Percentiles rank a stretch among this genome's conserved stretches.
Evolutionary conservation across 2,329 filamentous ascomycete species (phyloP).

Genomic region (Chalaropsis thielavioides): DNA sequence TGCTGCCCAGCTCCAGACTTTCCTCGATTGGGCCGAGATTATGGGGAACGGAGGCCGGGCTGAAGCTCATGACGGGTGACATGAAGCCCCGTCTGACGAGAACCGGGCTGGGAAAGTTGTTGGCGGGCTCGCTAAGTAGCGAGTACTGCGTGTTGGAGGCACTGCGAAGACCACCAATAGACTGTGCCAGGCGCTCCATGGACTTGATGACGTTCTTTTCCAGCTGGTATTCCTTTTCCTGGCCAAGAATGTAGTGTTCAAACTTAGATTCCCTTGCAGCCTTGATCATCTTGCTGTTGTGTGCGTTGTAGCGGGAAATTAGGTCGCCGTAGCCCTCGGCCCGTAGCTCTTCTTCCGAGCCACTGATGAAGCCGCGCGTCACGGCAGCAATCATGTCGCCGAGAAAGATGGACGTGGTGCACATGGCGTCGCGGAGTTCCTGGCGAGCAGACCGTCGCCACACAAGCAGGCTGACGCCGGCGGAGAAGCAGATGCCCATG

Average conservation of each 20-base stretch:
- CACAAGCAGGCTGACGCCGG: conserved; percentile 60
- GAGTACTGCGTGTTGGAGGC: conserved; percentile 81
- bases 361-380: conserved; percentile 68
- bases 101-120: background rate
- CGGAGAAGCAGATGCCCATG: conserved; percentile 59
- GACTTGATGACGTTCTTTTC: conserved; percentile 71
- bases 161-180: conserved; percentile 78
- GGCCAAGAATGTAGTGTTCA: conserved; percentile 72
- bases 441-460: conserved; percentile 65
- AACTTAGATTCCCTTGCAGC: conserved; percentile 74
- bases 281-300: conserved; percentile 48
- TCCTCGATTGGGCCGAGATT: conserved; percentile 21
- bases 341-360: conserved; percentile 62
- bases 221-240: conserved; percentile 62
- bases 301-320: conserved; percentile 15
- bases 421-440: conserved; percentile 57
- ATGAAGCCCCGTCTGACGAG: conserved; percentile 6
- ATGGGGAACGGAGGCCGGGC: conserved; percentile 19
- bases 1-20: conserved; percentile 2
- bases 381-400: conserved; percentile 72
- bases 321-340: conserved; percentile 41
- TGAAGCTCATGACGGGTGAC: conserved; percentile 17
- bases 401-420: conserved; percentile 50
- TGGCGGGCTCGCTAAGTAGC: conserved; percentile 48
- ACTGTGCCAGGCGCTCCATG: conserved; percentile 72